Conservation (phyloP, 2,329 filamentous ascomycete species). For the Aspergillus tanneri region DNA sequence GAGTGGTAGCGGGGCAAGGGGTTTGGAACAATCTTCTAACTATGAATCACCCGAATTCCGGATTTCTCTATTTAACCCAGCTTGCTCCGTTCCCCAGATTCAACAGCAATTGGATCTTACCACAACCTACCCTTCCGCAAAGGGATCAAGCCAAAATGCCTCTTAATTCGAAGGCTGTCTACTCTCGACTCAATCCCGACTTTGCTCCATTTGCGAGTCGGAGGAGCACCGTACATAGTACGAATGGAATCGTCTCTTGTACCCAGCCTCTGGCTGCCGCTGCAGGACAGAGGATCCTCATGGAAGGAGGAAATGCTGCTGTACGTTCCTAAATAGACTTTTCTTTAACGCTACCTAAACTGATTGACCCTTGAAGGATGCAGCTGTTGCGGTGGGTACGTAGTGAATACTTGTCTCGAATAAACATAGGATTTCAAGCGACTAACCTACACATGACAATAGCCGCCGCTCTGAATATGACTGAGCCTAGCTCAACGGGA, state of each 20-base stretch:
- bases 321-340: conserved; percentile 53
- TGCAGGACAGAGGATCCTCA: conserved; percentile 81
- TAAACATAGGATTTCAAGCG: conserved; percentile 9
- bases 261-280: conserved; percentile 86
- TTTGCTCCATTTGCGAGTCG: conserved; percentile 59
- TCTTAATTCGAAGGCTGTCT: conserved; percentile 51
- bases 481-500: conserved; percentile 87
- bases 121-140: not conserved
- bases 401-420: conserved; percentile 13
- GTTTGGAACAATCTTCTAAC: not conserved
- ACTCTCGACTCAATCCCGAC: conserved; percentile 49
- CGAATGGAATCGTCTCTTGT: conserved; percentile 84
- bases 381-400: conserved; percentile 86
- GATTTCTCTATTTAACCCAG: not conserved
- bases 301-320: conserved; percentile 87
- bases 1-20: not conserved
- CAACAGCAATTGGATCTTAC: not conserved
- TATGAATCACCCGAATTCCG: not conserved
- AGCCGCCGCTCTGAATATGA: conserved; percentile 90
- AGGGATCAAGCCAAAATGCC: conserved; percentile 38
- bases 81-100: not conserved
- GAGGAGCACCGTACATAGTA: conserved; percentile 89
- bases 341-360: no score
- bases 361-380: no score
- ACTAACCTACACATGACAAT: conserved; percentile 42